Base-by-base conservation (phyloP, 768 basidiomycete genomes). In the Boletus coccyginus region DNA sequence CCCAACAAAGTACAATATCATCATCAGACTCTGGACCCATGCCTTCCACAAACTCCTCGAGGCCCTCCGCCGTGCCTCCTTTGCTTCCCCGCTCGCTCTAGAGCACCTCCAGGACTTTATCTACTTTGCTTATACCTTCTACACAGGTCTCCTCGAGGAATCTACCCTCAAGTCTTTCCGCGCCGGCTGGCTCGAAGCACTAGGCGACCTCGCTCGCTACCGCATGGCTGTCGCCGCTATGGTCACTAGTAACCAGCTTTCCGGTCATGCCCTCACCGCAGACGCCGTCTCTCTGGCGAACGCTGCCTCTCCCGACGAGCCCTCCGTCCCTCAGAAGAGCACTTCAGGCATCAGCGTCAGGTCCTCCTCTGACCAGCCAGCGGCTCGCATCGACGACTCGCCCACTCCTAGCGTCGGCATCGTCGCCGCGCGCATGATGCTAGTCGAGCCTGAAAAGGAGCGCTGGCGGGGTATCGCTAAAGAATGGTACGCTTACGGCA, bases 31-130 rank as follows among this genome's bases (percentile, higher is more conserved):
- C 1, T 98, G 97, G 97, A 88, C 90, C 0, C 87, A 87, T 50
- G 92, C 83, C 0, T 98, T 98, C 69, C 86, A 96, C 72, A 89
- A 88, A 45, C 81, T 96, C 39, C 87, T 98, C 59, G 94, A 97
- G 70, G 84, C 90, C 14, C 82, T 99, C 38, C 89, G 95, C 14
- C 88, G 89, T 50, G 87, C 92, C 0, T 90, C 93, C 41, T 84
- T 89, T 60, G 77, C 80, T 7, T 81, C 77, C 0, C 68, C 71
- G n/a, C 62, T 69, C 24, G 92, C 94, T 5, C 80, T 95, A 29
- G 97, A 99, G 59, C 90, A 94, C 57, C 82, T 98, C 0, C 91
- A 94, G 66, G 94, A 94, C 59, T 95, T 94, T 62, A 92, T 97
- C 42, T 93, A 94, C 64, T 97, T 93, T 61, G 90, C 96, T 0